Conservation (phyloP, 1,139 yeast species). For the Debaryomycetaceae sp. region DNA sequence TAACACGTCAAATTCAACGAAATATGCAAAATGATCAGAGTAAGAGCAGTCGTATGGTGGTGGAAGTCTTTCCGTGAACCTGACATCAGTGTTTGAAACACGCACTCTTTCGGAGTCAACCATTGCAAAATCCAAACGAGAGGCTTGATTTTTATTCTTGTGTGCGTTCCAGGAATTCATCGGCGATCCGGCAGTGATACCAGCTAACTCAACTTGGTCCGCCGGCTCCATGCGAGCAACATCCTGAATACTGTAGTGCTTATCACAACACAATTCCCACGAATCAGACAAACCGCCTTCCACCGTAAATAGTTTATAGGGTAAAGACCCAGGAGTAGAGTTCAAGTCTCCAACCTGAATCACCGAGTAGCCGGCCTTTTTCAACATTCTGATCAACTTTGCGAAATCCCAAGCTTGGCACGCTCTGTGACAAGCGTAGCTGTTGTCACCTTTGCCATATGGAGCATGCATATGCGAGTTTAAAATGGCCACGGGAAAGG, state of each 20-base stretch:
- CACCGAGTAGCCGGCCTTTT: conserved; percentile 76
- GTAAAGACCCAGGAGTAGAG: conserved; percentile 81
- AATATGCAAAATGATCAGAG: conserved; percentile 92
- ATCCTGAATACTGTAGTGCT: conserved; percentile 23
- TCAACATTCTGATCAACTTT: conserved; percentile 57
- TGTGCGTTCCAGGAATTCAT: conserved; percentile 81
- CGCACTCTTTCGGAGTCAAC: conserved; percentile 54
- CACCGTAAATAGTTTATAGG: conserved; percentile 66
- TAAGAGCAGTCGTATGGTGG: conserved; percentile 58
- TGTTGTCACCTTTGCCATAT: conserved; percentile 82
- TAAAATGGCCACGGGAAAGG: conserved; percentile 67
- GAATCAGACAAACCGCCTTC: conserved; percentile 75
- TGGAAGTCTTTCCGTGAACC: conserved; percentile 67
- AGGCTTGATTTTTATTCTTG: conserved; percentile 68
- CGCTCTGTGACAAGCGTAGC: conserved; percentile 85
- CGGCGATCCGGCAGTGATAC: conserved; percentile 85
- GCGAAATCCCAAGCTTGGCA: conserved; percentile 97
- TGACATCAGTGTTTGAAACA: conserved; percentile 61
- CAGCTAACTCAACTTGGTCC: conserved; percentile 70
- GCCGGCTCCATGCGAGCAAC: conserved; percentile 54
- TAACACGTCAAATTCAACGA: conserved; percentile 43
- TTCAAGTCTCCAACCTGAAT: conserved; percentile 92
- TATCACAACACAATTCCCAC: conserved; percentile 70
- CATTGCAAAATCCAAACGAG: conserved; percentile 86
- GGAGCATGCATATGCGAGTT: conserved; percentile 99